Conservation (phyloP, 2,329 filamentous ascomycete species). For the Epichloe amarillans region DNA sequence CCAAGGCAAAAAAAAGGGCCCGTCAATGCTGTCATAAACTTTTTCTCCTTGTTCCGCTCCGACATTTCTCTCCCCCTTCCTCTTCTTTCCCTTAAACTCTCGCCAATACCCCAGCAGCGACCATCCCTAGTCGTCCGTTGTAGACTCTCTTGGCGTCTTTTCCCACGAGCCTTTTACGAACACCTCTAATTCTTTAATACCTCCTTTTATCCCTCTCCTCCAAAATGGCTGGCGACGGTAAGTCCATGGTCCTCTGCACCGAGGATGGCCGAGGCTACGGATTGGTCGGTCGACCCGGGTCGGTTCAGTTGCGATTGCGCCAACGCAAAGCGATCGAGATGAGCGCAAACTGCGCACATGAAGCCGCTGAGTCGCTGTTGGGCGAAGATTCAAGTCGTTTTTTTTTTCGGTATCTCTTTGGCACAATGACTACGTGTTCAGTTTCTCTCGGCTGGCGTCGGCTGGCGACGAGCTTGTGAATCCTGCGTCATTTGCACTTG, state of each 20-base stretch:
- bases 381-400: background rate
- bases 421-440: background rate
- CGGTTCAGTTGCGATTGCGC: slow-evolving; percentile 12
- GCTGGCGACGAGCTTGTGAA: background rate
- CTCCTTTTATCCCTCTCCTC: slow-evolving; percentile 8
- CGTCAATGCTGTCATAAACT: slow-evolving; percentile 29
- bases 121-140: slow-evolving; percentile 1
- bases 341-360: background rate
- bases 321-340: slow-evolving; percentile 4
- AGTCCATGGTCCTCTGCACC: slow-evolving; percentile 14
- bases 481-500: slow-evolving; percentile 2
- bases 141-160: slow-evolving; percentile 1
- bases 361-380: background rate
- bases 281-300: background rate
- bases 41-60: slow-evolving; percentile 9
- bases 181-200: slow-evolving; percentile 4
- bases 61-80: slow-evolving; percentile 10
- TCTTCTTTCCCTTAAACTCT: slow-evolving; percentile 8
- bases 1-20: background rate
- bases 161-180: slow-evolving; percentile 6
- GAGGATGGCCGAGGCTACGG: background rate
- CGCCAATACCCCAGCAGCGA: background rate
- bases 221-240: slow-evolving; percentile 32
- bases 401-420: background rate
- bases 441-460: background rate